These are phyloP conservation scores for Claviceps quebecensis DNA, from an alignment of 2,329 filamentous ascomycete species.

Conservation along the genomic window DNA sequence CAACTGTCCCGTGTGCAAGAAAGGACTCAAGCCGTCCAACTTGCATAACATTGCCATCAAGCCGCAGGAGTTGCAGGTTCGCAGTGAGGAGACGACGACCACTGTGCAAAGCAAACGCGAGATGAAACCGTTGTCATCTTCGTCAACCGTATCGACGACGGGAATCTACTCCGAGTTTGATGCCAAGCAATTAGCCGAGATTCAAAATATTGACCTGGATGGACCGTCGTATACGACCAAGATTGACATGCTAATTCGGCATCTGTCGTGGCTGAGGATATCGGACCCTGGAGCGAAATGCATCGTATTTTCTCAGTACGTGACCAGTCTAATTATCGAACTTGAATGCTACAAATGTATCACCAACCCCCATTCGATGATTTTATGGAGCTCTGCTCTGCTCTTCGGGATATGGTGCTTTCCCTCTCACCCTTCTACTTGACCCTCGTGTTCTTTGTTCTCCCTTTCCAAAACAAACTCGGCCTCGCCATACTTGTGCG, in stretches of 20 bases:
- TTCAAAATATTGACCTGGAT: constrained; percentile 65
- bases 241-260: constrained; percentile 68
- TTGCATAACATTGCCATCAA: constrained; percentile 80
- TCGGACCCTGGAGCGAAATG: constrained; percentile 80
- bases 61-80: constrained; percentile 56
- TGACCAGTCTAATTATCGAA: not conserved
- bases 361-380: no score
- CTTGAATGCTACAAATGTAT: no score
- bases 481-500: not conserved
- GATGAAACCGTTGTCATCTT: constrained; percentile 10
- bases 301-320: constrained; percentile 77
- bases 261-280: constrained; percentile 72
- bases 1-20: constrained; percentile 79
- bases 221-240: constrained; percentile 74
- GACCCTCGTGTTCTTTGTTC: not conserved
- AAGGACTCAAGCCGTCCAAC: constrained; percentile 46
- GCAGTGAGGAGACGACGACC: constrained; percentile 19
- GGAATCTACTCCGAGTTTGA: constrained; percentile 69
- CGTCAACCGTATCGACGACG: constrained; percentile 6
- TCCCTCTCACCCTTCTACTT: not conserved
- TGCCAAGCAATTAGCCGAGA: constrained; percentile 56
- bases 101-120: constrained; percentile 7
- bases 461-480: no score
- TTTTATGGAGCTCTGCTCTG: no score
- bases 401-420: not conserved